Evolutionary conservation across 163 green algal species (phyloP), one percentile per base, ranked within the genome.

Genomic region (Prototheca stagnorum): DNA sequence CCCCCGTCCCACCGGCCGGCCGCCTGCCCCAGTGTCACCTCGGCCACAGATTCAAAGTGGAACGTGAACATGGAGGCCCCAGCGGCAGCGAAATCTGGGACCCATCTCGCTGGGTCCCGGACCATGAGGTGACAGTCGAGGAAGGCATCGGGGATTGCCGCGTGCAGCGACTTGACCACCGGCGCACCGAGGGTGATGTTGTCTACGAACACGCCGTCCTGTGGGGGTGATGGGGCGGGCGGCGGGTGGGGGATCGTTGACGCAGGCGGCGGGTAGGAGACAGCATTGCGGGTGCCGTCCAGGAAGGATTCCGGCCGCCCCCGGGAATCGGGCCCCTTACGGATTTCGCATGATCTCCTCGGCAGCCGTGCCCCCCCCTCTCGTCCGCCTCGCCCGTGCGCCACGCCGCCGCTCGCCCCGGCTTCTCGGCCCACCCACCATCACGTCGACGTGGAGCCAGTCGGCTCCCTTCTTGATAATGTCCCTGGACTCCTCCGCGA

Each of bases 81-180:
- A 20, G 58, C 49, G 3, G 44, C 61, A 12, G 59, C 63, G 59
- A 68, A 56, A 22, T 65, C 58, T 21, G 64, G 42, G 22, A 88
- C 49, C 75, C 78, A 92, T 22, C 82, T 61, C 26, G 53, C 36
- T 0, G 85, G 82, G 51, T 93, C 60, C 2, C 66, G 67, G 9
- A 91, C 79, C 72, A 90, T 91, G 15, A 95, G 59, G 73, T 95
- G 85, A 54, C 74, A 81, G 67, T 92, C 81, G 17, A 92, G 61
- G 48, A 86, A 87, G 22, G 69, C 68, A 23, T 50, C 35, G 5
- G 61, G 26, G 2, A 71, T 79, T 64, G 81, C 64, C 40, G 78
- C 77, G 11, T 79, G 65, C 19, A 93, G 59, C 12, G 53, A 65
- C 29, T 68, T 64, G 24, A 93, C 72, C 0, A 94, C 70, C 9